Evolutionary conservation across 441 rosid species (phyloP).

Genomic region (Syzygium syzygioides): DNA sequence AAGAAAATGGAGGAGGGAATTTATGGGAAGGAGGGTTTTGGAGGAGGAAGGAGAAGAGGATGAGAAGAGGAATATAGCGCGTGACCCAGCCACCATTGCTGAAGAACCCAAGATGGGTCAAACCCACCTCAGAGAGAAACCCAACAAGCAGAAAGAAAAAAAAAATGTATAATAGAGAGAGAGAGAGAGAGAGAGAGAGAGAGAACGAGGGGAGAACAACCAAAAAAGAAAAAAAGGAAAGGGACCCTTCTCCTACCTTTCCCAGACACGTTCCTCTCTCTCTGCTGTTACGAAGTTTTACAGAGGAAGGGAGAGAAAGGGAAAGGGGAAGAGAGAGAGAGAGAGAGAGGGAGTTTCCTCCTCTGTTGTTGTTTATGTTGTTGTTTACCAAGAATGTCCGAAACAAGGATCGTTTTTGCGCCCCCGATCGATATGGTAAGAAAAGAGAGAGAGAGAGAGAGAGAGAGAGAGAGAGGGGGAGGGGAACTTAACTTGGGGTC

Average conservation of each 20-base stretch:
- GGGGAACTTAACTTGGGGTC: not conserved
- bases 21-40: conserved; percentile 1
- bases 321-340: conserved; percentile 4
- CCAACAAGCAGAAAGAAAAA: not conserved
- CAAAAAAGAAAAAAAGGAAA: not conserved
- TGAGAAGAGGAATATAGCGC: not conserved
- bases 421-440: not conserved
- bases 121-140: not conserved
- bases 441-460: conserved; percentile 9
- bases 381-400: not conserved
- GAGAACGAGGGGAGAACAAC: not conserved
- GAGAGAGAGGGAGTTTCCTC: not conserved
- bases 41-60: not conserved
- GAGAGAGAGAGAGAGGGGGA: not conserved
- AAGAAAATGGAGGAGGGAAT: conserved; percentile 9
- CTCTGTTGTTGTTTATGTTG: not conserved
- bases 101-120: not conserved
- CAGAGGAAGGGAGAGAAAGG: not conserved
- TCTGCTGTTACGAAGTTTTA: not conserved
- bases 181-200: not conserved
- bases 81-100: conserved; percentile 6
- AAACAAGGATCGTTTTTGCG: not conserved
- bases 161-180: no score
- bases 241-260: not conserved
- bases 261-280: not conserved